Conservation (phyloP, 768 basidiomycete genomes). For the Boletus subparvulus region DNA sequence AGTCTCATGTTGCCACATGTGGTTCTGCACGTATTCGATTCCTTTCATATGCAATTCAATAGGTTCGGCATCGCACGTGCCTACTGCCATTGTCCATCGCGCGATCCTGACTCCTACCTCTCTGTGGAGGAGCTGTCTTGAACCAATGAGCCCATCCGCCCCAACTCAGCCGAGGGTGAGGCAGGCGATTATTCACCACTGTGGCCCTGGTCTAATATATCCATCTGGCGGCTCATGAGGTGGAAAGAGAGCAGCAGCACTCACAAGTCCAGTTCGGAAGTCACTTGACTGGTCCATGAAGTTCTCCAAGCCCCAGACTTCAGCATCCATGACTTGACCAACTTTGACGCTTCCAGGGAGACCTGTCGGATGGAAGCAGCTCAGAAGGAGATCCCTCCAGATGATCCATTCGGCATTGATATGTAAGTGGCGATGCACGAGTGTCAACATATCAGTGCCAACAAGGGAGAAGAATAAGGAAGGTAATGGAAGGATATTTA, state of each 20-base stretch:
- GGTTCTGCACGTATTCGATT: background rate
- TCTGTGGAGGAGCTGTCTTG: background rate
- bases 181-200: background rate
- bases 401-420: no score
- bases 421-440: no score
- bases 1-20: background rate
- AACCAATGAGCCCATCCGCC: background rate
- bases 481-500: background rate
- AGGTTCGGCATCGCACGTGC: no score
- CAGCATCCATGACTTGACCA: no score
- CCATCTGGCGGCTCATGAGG: background rate
- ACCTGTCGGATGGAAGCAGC: no score
- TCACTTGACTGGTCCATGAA: background rate
- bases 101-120: no score
- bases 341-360: no score
- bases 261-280: background rate
- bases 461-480: conserved; percentile 1
- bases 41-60: background rate
- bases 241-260: background rate
- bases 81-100: no score
- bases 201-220: background rate
- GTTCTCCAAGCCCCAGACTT: background rate
- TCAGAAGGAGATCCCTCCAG: no score
- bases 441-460: background rate
- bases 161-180: background rate